Conservation (phyloP, 768 basidiomycete species). For the Cubamyces lactineus region DNA sequence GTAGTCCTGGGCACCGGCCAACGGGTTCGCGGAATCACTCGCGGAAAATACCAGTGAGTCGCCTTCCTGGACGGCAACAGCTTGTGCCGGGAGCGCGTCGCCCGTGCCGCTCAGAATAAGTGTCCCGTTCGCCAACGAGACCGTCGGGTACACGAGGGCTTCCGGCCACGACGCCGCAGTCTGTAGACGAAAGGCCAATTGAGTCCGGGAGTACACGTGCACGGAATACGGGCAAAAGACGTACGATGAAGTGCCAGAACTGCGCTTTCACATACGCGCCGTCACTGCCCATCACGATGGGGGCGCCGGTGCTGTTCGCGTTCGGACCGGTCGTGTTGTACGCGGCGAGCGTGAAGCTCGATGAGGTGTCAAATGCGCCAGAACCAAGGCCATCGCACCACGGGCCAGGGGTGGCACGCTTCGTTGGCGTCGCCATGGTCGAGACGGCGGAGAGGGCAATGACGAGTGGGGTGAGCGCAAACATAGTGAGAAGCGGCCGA, state of each 20-base stretch:
- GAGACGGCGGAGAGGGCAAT: conserved; percentile 5
- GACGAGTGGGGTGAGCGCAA: conserved; percentile 14
- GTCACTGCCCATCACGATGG: conserved; percentile 47
- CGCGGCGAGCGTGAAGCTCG: conserved; percentile 52
- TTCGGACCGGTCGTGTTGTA: conserved; percentile 46
- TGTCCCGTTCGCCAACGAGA: conserved; percentile 43
- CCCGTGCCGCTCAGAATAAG: conserved; percentile 39
- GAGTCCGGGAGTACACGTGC: not conserved
- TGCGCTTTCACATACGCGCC: conserved; percentile 37
- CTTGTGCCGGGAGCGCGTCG: conserved; percentile 39
- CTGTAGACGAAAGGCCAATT: conserved; percentile 29
- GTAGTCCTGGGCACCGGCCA: conserved; percentile 38
- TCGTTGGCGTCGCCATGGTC: conserved; percentile 14
- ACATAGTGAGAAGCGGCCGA: conserved; percentile 7
- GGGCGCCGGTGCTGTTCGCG: conserved; percentile 47
- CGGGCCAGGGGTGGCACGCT: conserved; percentile 15
- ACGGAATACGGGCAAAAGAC: conserved; percentile 15
- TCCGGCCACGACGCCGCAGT: conserved; percentile 54
- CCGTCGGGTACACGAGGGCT: conserved; percentile 46
- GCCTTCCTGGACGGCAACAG: conserved; percentile 37
- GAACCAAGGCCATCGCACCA: conserved; percentile 30
- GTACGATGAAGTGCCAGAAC: conserved; percentile 49
- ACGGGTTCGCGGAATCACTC: conserved; percentile 35
- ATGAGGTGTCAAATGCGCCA: conserved; percentile 33
- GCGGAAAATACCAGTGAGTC: conserved; percentile 42